phyloP scores from a whole-genome alignment of 75 land plant genomes.

The Chamaecyparis obtusa region DNA sequence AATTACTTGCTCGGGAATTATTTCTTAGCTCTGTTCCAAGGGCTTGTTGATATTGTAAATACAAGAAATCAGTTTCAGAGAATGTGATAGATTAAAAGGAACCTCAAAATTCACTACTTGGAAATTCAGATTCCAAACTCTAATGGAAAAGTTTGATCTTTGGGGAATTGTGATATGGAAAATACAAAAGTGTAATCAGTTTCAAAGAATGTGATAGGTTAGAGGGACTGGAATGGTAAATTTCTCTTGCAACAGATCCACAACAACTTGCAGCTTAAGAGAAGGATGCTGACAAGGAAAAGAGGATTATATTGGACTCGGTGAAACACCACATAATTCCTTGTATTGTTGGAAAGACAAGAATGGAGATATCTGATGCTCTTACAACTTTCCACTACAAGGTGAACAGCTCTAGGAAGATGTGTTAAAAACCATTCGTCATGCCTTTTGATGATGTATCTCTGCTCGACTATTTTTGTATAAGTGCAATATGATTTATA shows the following conservation, averaged over 20 bases:
- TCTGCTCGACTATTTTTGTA: no score
- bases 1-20: neutral
- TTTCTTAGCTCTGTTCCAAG: neutral
- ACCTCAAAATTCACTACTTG: neutral
- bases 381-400: neutral
- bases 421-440: neutral
- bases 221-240: neutral
- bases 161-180: neutral
- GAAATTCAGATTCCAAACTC: neutral
- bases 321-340: neutral
- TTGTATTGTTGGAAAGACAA: neutral
- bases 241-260: neutral
- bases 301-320: neutral
- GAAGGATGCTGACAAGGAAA: neutral
- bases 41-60: neutral
- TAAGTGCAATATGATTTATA: no score
- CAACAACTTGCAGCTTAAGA: neutral
- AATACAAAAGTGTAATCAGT: no score
- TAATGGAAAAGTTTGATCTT: neutral
- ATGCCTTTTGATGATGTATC: no score
- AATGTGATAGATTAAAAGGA: neutral
- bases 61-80: neutral
- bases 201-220: no score
- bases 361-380: neutral
- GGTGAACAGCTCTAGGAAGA: neutral